Base-by-base conservation (phyloP, 768 basidiomycete genomes). In the Psilocybe sp. region DNA sequence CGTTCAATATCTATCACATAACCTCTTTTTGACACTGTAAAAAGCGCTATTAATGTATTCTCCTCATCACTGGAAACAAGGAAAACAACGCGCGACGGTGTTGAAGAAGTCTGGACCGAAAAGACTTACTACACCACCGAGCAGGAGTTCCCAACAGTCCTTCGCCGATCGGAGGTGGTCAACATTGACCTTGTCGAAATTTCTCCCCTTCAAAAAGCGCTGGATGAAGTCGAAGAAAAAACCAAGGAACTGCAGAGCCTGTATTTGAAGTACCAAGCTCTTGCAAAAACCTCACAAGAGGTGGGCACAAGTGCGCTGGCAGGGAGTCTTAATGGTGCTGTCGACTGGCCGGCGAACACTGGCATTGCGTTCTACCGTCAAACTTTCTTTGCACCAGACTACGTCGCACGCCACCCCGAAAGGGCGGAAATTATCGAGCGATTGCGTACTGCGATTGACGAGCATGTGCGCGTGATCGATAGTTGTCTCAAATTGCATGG, bases 71-170 rank as follows among this genome's bases (percentile, higher is more conserved):
- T 89, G 5, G 84, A 85, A 31, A 69, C 88, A 39, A 77, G 79
- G 48, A 90, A 85, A 63, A 63, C 72, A 8, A 78, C 75, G 46
- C 74, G 80, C 20, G 84, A 89, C 55, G 83, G 84, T 7, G 72
- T 69, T 23, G 86, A 89, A 63, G 88, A 91, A 64, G 66, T 78
- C 1, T 97, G 93, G 93, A 69, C 86, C 0, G 94, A 97, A 64
- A 98, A 96, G 72, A 92, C 89, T 0, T 85, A 81, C 59, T 87
- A 82, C 62, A 89, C 85, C 3, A 93, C 91, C 0, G 91, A 94
- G 66, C 89, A 92, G 58, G 77, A 82, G 3, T 94, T 95, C 70
- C 96, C 96, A 0, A 94, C 93, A 0, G 89, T 98, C 2, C 78
- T 98, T 34, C 83, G 89, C 31, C 82, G 96, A 18, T 93, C 92